phyloP scores from a whole-genome alignment of 192 early-diverging fungal genomes.

The Podila minutissima region DNA sequence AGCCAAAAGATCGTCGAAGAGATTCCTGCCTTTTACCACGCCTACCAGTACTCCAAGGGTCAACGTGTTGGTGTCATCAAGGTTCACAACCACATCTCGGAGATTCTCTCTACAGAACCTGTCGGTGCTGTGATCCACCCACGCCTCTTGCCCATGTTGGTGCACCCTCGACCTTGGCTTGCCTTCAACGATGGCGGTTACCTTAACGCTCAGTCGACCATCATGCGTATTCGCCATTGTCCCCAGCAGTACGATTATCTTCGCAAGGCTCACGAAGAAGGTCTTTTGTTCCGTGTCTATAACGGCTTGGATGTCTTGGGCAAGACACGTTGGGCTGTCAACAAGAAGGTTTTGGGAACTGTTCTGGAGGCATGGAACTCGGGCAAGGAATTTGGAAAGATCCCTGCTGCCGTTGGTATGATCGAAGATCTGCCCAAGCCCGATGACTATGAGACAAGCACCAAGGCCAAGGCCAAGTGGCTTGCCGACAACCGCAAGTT shows the following conservation, averaged over 20 bases:
- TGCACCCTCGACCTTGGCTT: slow-evolving; percentile 92
- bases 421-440: slow-evolving; percentile 67
- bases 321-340: slow-evolving; percentile 87
- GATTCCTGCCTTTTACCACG: slow-evolving; percentile 86
- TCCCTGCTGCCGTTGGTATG: slow-evolving; percentile 65
- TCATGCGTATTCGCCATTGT: slow-evolving; percentile 80
- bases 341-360: slow-evolving; percentile 82
- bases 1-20: slow-evolving; percentile 62
- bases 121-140: slow-evolving; percentile 71
- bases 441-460: slow-evolving; percentile 68
- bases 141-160: slow-evolving; percentile 92
- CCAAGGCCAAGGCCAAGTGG: slow-evolving; percentile 66
- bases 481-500: slow-evolving; percentile 63
- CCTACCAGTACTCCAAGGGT: slow-evolving; percentile 64
- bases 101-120: slow-evolving; percentile 71
- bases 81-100: slow-evolving; percentile 71
- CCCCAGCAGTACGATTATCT: slow-evolving; percentile 84
- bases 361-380: slow-evolving; percentile 91
- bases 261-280: slow-evolving; percentile 78
- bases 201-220: slow-evolving; percentile 70
- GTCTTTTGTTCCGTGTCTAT: slow-evolving; percentile 73
- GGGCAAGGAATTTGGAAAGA: slow-evolving; percentile 75
- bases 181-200: slow-evolving; percentile 88
- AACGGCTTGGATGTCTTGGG: slow-evolving; percentile 90
- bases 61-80: slow-evolving; percentile 80